phyloP scores from a whole-genome alignment of 352 stramenopile genomes.

The Globisporangium solare region DNA sequence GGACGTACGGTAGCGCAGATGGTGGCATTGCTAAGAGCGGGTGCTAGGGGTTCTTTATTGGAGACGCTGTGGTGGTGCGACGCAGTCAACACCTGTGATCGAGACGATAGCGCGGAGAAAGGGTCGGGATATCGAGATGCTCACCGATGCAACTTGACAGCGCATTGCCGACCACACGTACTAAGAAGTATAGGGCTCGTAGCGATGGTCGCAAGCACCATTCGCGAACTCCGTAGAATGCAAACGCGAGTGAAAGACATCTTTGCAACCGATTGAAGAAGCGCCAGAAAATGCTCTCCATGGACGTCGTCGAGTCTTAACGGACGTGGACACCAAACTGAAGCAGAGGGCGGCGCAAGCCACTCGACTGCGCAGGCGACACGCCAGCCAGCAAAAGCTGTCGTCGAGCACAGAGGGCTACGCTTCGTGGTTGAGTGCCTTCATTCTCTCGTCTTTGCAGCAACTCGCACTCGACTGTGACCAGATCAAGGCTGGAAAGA shows the following conservation, averaged over 20 bases:
- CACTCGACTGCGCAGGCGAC: conserved; percentile 35
- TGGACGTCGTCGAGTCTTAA: conserved; percentile 80
- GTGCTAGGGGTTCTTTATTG: too few relatives aligned
- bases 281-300: conserved; percentile 81
- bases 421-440: neutral
- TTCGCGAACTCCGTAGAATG: conserved; percentile 75
- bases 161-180: conserved; percentile 11
- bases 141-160: conserved; percentile 4
- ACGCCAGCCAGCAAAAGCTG: neutral
- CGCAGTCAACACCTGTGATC: conserved; percentile 30
- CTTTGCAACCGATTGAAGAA: conserved; percentile 41
- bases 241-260: conserved; percentile 72
- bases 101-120: conserved; percentile 27
- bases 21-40: too few relatives aligned
- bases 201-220: conserved; percentile 78
- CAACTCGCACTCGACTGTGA: neutral
- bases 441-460: neutral
- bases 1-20: too few relatives aligned
- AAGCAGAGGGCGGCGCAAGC: conserved; percentile 73
- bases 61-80: too few relatives aligned
- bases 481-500: neutral
- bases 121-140: conserved; percentile 27
- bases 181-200: conserved; percentile 66
- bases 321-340: conserved; percentile 72
- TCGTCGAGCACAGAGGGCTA: conserved; percentile 2